Base-by-base conservation (phyloP, 495 filamentous ascomycete genomes). In the Penicillium cataractarum region DNA sequence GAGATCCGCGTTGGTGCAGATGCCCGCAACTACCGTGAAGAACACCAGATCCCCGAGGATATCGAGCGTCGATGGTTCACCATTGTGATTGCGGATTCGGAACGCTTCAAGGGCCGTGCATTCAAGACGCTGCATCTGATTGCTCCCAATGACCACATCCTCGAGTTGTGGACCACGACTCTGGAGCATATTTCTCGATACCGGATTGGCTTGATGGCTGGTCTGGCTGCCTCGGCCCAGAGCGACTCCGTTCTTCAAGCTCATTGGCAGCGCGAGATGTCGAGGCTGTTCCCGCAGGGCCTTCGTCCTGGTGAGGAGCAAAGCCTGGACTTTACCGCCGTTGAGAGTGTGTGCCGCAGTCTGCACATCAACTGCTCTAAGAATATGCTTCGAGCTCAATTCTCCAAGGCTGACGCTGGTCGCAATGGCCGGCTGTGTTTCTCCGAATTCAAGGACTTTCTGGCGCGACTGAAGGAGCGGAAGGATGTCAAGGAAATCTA, bases 211-310 rank as follows among this genome's bases (percentile, higher is more conserved):
- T 86, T 96, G 59, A 97, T 97, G 87, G 84, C 91, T 22, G 93
- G 90, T 27, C 74, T 98, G 60, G 89, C 91, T 73, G 87, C 86
- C 7, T 89, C 90, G 42, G 75, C 79, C 35, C 84, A 86, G 59
- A 88, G 89, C 70, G 92, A 97, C 70, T 89, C 88, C 58, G 89
- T 89, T 51, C 82, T 97, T 39, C 86, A 85, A 54, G 84, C 83
- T 35, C 90, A 94, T 71, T 99, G 95, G 95, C 83, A 86, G 60
- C 85, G 83, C n/a, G 92, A 95, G 72, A 95, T 97, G 90, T 79
- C 83, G 6, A 85, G 86, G 61, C 80, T 88, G 46, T 88, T 86
- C 58, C 80, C 81, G 2, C 80, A 84, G 37, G 82, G 77, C 54
- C 67, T 76, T 24, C 84, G 83, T 60, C 64, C 78, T 2, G 80